phyloP scores from a whole-genome alignment of 805 yeast species.

The Ogataea paraovalis region DNA sequence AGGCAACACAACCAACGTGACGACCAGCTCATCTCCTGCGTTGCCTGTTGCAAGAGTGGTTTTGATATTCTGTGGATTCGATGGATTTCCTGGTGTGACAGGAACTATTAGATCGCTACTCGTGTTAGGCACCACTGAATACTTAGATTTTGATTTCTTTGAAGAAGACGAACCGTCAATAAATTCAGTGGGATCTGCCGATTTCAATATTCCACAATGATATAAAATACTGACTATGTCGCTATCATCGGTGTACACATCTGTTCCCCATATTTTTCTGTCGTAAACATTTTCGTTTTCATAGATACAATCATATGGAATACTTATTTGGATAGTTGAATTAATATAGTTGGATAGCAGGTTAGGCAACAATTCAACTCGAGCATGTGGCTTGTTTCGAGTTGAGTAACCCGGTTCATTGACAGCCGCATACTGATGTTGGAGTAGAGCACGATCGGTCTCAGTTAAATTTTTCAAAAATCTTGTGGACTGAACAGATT shows the following conservation, averaged over 20 bases:
- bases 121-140: not conserved
- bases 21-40: constrained; percentile 47
- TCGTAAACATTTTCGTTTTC: constrained; percentile 42
- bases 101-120: constrained; percentile 4
- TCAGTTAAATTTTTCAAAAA: constrained; percentile 16
- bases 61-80: constrained; percentile 31
- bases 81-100: constrained; percentile 39
- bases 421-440: not conserved
- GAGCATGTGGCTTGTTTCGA: constrained; percentile 24
- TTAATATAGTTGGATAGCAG: constrained; percentile 38
- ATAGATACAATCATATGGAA: constrained; percentile 44
- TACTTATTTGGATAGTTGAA: constrained; percentile 48
- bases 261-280: constrained; percentile 82
- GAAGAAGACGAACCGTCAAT: not conserved
- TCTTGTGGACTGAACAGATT: constrained; percentile 24
- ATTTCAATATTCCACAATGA: constrained; percentile 66
- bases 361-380: constrained; percentile 30
- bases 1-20: constrained; percentile 64
- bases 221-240: constrained; percentile 71
- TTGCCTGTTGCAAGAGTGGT: constrained; percentile 23
- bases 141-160: not conserved
- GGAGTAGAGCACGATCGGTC: constrained; percentile 12
- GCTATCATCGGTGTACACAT: constrained; percentile 90
- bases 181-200: constrained; percentile 26
- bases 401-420: not conserved